A percentile compares a stretch with the other conserved stretches of the same genome.
These are phyloP conservation scores for Malus hybrid DNA, from an alignment of 331 rosid genomes.

Conservation along the genomic window DNA sequence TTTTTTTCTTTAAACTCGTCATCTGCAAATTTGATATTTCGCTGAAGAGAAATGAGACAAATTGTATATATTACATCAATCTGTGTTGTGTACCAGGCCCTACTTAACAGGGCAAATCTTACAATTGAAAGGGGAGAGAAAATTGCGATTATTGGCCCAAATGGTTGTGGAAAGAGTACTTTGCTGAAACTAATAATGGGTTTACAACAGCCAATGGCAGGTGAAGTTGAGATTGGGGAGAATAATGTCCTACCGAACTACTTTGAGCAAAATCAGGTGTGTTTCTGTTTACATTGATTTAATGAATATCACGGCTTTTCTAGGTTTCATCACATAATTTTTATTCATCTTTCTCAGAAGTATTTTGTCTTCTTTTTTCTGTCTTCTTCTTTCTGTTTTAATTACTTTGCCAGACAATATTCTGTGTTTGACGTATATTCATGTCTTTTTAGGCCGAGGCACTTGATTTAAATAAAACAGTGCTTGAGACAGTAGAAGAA, in stretches of 20 bases:
- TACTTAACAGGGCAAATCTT: conserved; percentile 78
- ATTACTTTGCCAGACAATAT: background rate
- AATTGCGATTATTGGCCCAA: conserved; percentile 90
- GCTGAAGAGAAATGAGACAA: background rate
- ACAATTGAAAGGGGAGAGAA: conserved; percentile 88
- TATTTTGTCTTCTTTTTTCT: background rate
- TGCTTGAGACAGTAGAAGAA: conserved; percentile 86
- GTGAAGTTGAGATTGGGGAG: conserved; percentile 88
- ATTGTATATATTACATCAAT: background rate
- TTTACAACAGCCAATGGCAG: conserved; percentile 61
- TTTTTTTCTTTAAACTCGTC: no score
- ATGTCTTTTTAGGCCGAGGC: conserved; percentile 78
- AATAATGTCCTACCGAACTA: conserved; percentile 89
- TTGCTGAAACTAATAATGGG: conserved; percentile 91
- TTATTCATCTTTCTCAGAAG: background rate
- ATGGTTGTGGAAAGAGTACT: conserved; percentile 98
- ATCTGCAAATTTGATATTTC: background rate
- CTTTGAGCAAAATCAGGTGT: conserved; percentile 97
- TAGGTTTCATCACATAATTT: conserved; percentile 1
- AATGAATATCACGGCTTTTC: conserved; percentile 1
- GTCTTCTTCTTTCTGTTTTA: background rate
- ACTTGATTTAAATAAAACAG: conserved; percentile 87
- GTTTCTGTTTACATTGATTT: conserved; percentile 3
- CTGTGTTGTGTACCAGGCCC: conserved; percentile 42
- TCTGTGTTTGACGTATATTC: conserved; percentile 18